Evolutionary conservation across 495 filamentous ascomycete species (phyloP), one percentile per base, ranked within the genome.

Genomic region (Neurospora sp.): DNA sequence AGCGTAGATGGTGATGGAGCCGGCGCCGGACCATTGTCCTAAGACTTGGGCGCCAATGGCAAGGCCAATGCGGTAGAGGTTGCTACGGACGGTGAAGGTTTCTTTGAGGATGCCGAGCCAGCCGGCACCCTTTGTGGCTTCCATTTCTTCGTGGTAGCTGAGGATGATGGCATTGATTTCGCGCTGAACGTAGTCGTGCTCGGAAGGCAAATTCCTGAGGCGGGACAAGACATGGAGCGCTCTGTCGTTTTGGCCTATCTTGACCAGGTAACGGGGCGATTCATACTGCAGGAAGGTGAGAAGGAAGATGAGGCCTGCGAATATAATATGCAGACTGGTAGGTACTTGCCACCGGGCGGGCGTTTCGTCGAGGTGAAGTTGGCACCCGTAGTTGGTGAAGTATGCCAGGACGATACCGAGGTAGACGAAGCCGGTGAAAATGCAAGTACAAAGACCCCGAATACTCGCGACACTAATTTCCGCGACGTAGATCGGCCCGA

Each of bases 261-360:
- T 87, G 78, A 87, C 81, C 27, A 90, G 81, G 75, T 82, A 89
- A 1, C 89, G 84, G 0, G 89, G 88, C 68, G 86, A 86, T 77
- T 93, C 90, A 70, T 85, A 85, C 45, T 90, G 87, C 69, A 90
- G 82, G 77, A 93, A 88, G 4, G 88, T 87, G 40, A 92, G 83
- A 70, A 87, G 71, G 74, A 90, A 85, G 77, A 93, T 90, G 27
- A 93, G 79, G 1, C 87, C 85, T 6, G 90, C 89, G 75, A 93
- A 93, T 39, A 92, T 91, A 80, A 94, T 86, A 72, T 94, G 91
- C 31, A 92, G 79, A 73, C 86, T 89, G 4, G 88, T 92, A 0
- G 90, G 89, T n/a, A 90, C 87, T 5, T 85, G 82, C 87, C 89
- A 91, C 76, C 89, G 86, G 12, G 85, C 83, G 72, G 87, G 84